A percentile compares a stretch with the other conserved stretches of the same genome.
Conservation (phyloP, 441 rosid species). For the Bocquillonia castaneifolia region DNA sequence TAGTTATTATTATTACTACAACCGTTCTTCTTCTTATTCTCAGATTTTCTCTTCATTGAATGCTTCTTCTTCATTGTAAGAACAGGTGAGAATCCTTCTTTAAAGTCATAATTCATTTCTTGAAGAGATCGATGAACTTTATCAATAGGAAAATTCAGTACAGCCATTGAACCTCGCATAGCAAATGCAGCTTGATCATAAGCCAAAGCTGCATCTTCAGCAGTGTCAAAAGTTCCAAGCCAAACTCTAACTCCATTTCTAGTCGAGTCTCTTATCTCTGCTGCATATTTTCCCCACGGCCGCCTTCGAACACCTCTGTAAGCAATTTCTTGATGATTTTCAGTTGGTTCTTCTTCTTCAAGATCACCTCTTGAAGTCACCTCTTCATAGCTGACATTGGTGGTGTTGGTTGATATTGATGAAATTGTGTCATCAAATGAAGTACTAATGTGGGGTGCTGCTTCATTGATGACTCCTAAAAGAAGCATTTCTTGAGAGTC, state of each 20-base stretch:
- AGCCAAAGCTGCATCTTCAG: slow-evolving; percentile 87
- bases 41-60: slow-evolving; percentile 54
- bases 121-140: slow-evolving; percentile 57
- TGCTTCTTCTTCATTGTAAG: slow-evolving; percentile 71
- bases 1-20: too few relatives aligned
- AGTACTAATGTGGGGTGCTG: slow-evolving; percentile 31
- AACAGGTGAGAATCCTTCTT: slow-evolving; percentile 68
- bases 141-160: slow-evolving; percentile 70
- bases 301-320: slow-evolving; percentile 79
- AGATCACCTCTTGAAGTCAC: slow-evolving; percentile 34
- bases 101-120: slow-evolving; percentile 32
- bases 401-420: too few relatives aligned
- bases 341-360: slow-evolving; percentile 23
- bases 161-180: slow-evolving; percentile 70
- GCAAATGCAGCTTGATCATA: slow-evolving; percentile 89
- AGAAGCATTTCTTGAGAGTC: slow-evolving; percentile 88
- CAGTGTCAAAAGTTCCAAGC: slow-evolving; percentile 88
- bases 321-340: slow-evolving; percentile 38
- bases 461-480: slow-evolving; percentile 47
- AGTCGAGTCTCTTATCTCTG: slow-evolving; percentile 88
- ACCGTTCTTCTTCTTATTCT: slow-evolving; percentile 42
- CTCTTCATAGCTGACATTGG: slow-evolving; percentile 13
- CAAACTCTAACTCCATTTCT: slow-evolving; percentile 74
- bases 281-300: slow-evolving; percentile 92
- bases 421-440: background rate